Conservation (phyloP, 805 yeast genomes). For the Starmerella apicola region DNA sequence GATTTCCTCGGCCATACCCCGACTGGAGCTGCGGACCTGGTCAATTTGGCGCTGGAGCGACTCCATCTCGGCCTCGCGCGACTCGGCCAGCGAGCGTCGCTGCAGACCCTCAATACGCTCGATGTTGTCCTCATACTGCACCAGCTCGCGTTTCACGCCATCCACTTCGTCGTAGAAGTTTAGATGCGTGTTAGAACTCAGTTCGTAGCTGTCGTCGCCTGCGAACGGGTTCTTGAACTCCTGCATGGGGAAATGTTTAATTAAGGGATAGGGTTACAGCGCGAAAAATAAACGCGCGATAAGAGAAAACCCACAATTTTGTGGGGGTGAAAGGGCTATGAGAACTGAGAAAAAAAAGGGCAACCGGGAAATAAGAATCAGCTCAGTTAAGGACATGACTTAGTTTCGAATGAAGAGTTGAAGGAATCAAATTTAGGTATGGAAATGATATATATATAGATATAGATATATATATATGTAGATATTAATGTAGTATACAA, state of each 20-base stretch:
- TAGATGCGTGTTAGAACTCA: slow-evolving; percentile 31
- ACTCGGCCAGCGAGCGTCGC: slow-evolving; percentile 56
- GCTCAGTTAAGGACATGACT: too few relatives aligned
- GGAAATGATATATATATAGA: too few relatives aligned
- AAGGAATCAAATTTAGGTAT: too few relatives aligned
- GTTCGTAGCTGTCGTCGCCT: slow-evolving; percentile 17
- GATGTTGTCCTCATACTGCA: slow-evolving; percentile 56
- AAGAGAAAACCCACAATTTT: not conserved
- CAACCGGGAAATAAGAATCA: too few relatives aligned
- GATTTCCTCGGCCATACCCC: slow-evolving; percentile 60
- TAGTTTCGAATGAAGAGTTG: too few relatives aligned
- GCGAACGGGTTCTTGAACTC: slow-evolving; percentile 15
- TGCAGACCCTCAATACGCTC: slow-evolving; percentile 60
- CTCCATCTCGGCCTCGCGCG: slow-evolving; percentile 55
- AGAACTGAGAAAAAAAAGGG: too few relatives aligned
- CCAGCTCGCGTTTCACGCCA: slow-evolving; percentile 52
- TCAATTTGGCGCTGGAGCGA: slow-evolving; percentile 65
- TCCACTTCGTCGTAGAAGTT: slow-evolving; percentile 59
- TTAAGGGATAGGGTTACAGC: too few relatives aligned
- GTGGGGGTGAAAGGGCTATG: too few relatives aligned
- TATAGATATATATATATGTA: not conserved
- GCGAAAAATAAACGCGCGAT: not conserved
- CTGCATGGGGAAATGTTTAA: too few relatives aligned
- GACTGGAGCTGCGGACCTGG: slow-evolving; percentile 58
- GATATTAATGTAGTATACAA: not conserved